phyloP scores from a whole-genome alignment of 2,329 filamentous ascomycete species.

The Leptographium galeiforme region DNA sequence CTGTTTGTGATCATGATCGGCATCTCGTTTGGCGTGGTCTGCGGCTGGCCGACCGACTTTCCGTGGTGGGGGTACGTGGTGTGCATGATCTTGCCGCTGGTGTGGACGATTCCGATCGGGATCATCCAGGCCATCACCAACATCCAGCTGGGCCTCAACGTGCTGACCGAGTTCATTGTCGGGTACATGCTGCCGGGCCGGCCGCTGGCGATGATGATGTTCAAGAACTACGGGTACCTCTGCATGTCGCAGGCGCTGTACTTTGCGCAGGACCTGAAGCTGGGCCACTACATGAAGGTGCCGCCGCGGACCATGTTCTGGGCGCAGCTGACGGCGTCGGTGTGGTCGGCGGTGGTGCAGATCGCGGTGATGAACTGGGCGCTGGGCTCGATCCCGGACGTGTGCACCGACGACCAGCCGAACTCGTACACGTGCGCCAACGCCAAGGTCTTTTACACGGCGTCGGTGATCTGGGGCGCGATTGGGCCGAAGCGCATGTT shows the following conservation, averaged over 20 bases:
- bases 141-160: slow-evolving; percentile 52
- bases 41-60: slow-evolving; percentile 42
- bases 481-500: slow-evolving; percentile 62
- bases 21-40: slow-evolving; percentile 38
- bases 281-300: slow-evolving; percentile 56
- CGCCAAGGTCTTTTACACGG: slow-evolving; percentile 49
- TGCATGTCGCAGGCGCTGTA: slow-evolving; percentile 53
- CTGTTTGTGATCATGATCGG: slow-evolving; percentile 40
- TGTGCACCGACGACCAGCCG: slow-evolving; percentile 42
- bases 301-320: slow-evolving; percentile 49
- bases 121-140: slow-evolving; percentile 47
- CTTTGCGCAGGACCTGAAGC: slow-evolving; percentile 52
- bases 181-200: slow-evolving; percentile 61
- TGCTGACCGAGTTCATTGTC: slow-evolving; percentile 59
- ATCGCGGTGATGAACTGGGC: slow-evolving; percentile 55
- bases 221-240: slow-evolving; percentile 62
- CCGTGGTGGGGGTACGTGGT: slow-evolving; percentile 45
- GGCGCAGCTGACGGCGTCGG: slow-evolving; percentile 43
- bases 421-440: slow-evolving; percentile 44
- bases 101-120: slow-evolving; percentile 48
- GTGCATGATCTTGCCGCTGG: slow-evolving; percentile 40
- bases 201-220: slow-evolving; percentile 64
- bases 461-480: slow-evolving; percentile 59
- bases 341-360: slow-evolving; percentile 50
- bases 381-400: slow-evolving; percentile 43